Percentiles rank a stretch among this genome's conserved stretches.
phyloP scores from a whole-genome alignment of 768 basidiomycete genomes.

The Trichaptum fuscoviolaceum region DNA sequence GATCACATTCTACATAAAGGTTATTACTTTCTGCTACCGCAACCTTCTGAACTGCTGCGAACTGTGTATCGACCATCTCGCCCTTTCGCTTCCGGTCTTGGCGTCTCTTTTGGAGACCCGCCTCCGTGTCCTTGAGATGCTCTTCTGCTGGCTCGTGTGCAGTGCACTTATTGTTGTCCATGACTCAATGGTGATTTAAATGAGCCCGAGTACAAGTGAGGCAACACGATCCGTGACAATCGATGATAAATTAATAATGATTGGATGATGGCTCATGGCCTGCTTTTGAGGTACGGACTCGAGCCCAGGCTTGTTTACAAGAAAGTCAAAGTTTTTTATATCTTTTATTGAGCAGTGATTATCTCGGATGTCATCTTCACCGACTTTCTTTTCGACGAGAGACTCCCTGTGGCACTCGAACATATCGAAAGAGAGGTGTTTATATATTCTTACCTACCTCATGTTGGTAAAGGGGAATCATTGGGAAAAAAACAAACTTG shows the following conservation, averaged over 20 bases:
- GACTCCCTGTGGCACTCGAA: not conserved
- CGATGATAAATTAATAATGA: too few species aligned
- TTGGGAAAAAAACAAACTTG: too few species aligned
- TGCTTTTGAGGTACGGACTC: constrained; percentile 8
- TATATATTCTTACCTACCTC: not conserved
- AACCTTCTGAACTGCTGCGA: not conserved
- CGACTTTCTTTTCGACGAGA: not conserved
- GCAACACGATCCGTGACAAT: constrained; percentile 7
- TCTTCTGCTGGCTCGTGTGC: constrained; percentile 12
- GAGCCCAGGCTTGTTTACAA: constrained; percentile 10
- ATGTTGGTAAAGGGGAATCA: not conserved
- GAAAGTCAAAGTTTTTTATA: not conserved
- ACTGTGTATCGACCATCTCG: not conserved
- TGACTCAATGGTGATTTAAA: constrained; percentile 12
- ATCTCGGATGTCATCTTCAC: not conserved
- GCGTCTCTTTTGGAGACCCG: not conserved
- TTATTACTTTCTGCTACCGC: not conserved
- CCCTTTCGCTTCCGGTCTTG: not conserved
- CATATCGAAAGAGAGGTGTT: not conserved
- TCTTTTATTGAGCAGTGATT: constrained; percentile 3
- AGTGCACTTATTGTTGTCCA: constrained; percentile 14
- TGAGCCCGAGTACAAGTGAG: constrained; percentile 10
- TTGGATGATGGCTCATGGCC: constrained; percentile 7
- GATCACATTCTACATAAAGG: not conserved
- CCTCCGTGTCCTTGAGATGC: constrained; percentile 8